Evolutionary conservation across 2,329 filamentous ascomycete genomes (phyloP).

Genomic region (Simplicillium aogashimaense): DNA sequence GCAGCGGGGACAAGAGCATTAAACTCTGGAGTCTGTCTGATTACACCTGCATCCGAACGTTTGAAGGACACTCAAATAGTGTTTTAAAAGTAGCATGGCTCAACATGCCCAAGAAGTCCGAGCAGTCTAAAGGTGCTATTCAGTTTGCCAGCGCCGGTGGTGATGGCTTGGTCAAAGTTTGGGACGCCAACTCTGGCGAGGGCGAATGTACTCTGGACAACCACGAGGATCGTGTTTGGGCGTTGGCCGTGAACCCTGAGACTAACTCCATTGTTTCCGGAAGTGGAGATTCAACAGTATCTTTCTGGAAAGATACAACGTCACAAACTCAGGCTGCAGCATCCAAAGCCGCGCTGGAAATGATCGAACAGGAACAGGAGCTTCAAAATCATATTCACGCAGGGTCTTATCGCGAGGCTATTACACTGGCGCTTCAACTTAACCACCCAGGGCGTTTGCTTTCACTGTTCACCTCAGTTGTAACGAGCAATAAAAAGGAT

Average conservation of each 20-base stretch:
- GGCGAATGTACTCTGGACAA: constrained; percentile 87
- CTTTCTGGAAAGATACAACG: constrained; percentile 93
- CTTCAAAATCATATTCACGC: constrained; percentile 86
- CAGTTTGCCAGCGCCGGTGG: constrained; percentile 81
- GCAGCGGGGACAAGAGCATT: constrained; percentile 90
- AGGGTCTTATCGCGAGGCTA: constrained; percentile 85
- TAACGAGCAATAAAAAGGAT: constrained; percentile 52
- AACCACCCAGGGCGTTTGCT: constrained; percentile 89
- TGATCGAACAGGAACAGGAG: constrained; percentile 90
- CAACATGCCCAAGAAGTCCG: constrained; percentile 37
- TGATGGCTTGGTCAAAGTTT: constrained; percentile 92
- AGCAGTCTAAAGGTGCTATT: constrained; percentile 48
- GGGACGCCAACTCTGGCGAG: constrained; percentile 82
- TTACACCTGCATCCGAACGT: constrained; percentile 86
- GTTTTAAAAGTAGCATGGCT: constrained; percentile 92
- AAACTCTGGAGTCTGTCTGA: constrained; percentile 91
- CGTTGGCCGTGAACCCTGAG: constrained; percentile 61
- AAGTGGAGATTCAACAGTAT: constrained; percentile 83
- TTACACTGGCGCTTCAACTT: constrained; percentile 81
- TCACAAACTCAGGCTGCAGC: constrained; percentile 66
- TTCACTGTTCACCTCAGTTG: constrained; percentile 70
- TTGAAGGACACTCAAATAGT: constrained; percentile 94
- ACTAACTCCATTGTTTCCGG: constrained; percentile 76
- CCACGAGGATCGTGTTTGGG: constrained; percentile 94
- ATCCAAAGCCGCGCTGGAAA: constrained; percentile 62